Evolutionary conservation across 2,329 filamentous ascomycete genomes (phyloP).

Genomic region (Corinectria fuckeliana): DNA sequence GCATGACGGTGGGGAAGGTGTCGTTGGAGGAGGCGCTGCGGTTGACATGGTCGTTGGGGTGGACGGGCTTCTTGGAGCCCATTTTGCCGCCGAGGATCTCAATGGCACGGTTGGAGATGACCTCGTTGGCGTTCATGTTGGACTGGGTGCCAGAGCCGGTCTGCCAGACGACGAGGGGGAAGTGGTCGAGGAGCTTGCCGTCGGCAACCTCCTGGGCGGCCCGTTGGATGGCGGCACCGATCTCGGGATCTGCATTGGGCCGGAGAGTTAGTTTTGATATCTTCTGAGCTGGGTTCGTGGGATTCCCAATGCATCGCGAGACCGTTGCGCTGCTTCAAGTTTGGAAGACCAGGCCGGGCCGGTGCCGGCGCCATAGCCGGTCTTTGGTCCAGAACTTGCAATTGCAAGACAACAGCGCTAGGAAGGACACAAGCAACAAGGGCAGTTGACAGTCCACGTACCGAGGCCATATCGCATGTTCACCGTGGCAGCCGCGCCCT

Average conservation of each 20-base stretch:
- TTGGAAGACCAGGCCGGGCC: background rate
- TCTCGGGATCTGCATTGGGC: conserved; percentile 71
- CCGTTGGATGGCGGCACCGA: conserved; percentile 93
- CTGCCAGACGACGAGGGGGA: conserved; percentile 99
- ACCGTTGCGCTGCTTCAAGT: background rate
- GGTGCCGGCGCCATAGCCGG: background rate
- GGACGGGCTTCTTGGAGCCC: conserved; percentile 97
- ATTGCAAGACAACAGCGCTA: background rate
- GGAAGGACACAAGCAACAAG: background rate
- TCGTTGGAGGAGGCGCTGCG: conserved; percentile 99
- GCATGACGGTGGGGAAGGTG: conserved; percentile 99
- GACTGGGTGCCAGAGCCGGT: conserved; percentile 98
- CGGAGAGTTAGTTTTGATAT: background rate
- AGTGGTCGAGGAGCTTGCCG: conserved; percentile 94
- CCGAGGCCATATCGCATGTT: conserved; percentile 95
- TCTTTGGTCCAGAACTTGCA: background rate
- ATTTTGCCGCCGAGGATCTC: conserved; percentile 93
- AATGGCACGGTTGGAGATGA: conserved; percentile 98
- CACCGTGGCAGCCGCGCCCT: conserved; percentile 93
- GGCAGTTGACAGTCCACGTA: conserved; percentile 46
- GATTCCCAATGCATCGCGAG: background rate
- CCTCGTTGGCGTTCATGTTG: conserved; percentile 99
- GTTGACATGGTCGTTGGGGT: conserved; percentile 99
- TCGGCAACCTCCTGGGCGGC: conserved; percentile 92
- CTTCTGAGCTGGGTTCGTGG: background rate